phyloP scores from a whole-genome alignment of 495 filamentous ascomycete species.

The Neurospora tetraspora region DNA sequence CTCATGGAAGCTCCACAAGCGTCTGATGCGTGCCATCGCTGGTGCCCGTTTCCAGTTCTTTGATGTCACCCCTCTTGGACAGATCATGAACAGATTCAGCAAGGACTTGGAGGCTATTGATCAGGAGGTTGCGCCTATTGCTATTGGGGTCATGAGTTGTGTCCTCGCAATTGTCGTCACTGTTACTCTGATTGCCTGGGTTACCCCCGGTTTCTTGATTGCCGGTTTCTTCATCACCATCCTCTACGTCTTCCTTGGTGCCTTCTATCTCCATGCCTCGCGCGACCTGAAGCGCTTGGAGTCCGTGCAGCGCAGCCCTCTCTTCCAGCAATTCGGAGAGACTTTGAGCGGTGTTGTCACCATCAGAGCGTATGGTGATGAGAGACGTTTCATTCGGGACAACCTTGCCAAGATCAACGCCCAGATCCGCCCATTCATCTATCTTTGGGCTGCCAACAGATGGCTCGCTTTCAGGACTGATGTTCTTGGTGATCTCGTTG shows the following conservation, averaged over 20 bases:
- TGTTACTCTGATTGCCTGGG: slow-evolving; percentile 78
- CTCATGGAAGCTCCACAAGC: slow-evolving; percentile 73
- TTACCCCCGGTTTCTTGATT: slow-evolving; percentile 88
- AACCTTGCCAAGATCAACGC: slow-evolving; percentile 84
- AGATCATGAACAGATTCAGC: slow-evolving; percentile 97
- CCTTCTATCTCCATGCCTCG: slow-evolving; percentile 83
- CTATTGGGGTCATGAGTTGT: slow-evolving; percentile 52
- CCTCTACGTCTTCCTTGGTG: slow-evolving; percentile 73
- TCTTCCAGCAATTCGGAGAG: slow-evolving; percentile 98
- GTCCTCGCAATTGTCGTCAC: slow-evolving; percentile 67
- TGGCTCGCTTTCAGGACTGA: slow-evolving; percentile 95
- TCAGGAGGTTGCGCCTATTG: slow-evolving; percentile 88
- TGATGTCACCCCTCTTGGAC: slow-evolving; percentile 90
- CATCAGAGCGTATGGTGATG: slow-evolving; percentile 93
- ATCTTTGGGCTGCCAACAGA: slow-evolving; percentile 92
- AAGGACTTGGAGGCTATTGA: slow-evolving; percentile 94
- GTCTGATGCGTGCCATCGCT: slow-evolving; percentile 67
- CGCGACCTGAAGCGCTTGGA: slow-evolving; percentile 91
- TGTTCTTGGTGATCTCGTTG: slow-evolving; percentile 78
- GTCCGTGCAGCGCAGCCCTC: slow-evolving; percentile 84
- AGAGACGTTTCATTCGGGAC: slow-evolving; percentile 85
- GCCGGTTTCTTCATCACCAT: slow-evolving; percentile 76
- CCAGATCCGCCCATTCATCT: slow-evolving; percentile 90
- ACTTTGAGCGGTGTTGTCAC: slow-evolving; percentile 94
- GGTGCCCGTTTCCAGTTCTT: slow-evolving; percentile 96